Percentiles rank a stretch among this genome's conserved stretches.
phyloP scores from a whole-genome alignment of 2,329 filamentous ascomycete species.

The Ophiostoma ips region DNA sequence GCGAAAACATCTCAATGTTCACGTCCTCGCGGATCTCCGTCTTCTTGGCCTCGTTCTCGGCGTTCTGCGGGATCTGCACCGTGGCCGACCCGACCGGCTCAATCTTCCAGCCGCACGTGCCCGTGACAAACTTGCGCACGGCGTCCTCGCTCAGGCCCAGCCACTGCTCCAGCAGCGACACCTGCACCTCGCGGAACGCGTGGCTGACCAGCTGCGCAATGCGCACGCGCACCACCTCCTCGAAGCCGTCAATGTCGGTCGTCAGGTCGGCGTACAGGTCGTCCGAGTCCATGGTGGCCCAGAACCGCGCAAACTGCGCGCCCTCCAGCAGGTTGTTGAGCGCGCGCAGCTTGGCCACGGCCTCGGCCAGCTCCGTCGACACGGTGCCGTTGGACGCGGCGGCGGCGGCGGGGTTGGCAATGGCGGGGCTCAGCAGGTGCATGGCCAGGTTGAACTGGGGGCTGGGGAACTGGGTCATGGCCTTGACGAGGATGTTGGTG shows the following conservation, averaged over 20 bases:
- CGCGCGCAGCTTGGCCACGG: constrained; percentile 70
- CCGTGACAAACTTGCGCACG: constrained; percentile 64
- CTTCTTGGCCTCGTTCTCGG: constrained; percentile 95
- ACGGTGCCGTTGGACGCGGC: constrained; percentile 25
- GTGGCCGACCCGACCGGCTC: constrained; percentile 39
- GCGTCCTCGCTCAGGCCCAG: constrained; percentile 53
- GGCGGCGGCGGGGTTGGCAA: constrained; percentile 47
- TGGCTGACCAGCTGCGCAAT: constrained; percentile 81
- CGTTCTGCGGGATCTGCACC: constrained; percentile 76
- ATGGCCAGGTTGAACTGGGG: constrained; percentile 90
- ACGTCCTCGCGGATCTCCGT: constrained; percentile 92
- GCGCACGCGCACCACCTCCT: constrained; percentile 79
- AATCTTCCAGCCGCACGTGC: constrained; percentile 78
- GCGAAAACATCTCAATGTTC: constrained; percentile 71
- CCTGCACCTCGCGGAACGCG: constrained; percentile 58
- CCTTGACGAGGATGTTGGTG: constrained; percentile 98
- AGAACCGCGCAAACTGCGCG: constrained; percentile 85
- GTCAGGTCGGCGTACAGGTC: constrained; percentile 93
- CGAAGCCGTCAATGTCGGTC: constrained; percentile 87
- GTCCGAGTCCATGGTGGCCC: constrained; percentile 81
- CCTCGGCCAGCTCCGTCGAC: constrained; percentile 66
- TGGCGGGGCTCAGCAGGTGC: constrained; percentile 79
- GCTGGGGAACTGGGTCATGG: constrained; percentile 91
- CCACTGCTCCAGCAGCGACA: constrained; percentile 59
- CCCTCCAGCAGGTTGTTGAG: constrained; percentile 81